phyloP scores from a whole-genome alignment of 768 basidiomycete genomes.

The Kwoniella newhampshirensis region DNA sequence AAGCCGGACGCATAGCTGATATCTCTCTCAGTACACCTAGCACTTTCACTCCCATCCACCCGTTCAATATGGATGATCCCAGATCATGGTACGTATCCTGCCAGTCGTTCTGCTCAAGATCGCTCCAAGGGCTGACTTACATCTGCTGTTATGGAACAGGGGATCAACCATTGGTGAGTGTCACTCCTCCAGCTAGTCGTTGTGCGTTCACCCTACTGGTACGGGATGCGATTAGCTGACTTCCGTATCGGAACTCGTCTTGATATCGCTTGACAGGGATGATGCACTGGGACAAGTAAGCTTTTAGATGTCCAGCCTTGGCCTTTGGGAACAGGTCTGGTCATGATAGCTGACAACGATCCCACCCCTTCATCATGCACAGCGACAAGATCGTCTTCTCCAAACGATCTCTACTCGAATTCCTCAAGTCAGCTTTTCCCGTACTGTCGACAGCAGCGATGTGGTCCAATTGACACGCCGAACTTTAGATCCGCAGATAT shows the following conservation, averaged over 20 bases:
- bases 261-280: conserved; percentile 28
- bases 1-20: neutral
- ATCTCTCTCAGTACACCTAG: conserved; percentile 24
- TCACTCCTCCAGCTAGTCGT: too few relatives aligned
- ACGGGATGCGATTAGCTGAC: too few relatives aligned
- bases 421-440: conserved; percentile 45
- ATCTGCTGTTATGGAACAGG: conserved; percentile 19
- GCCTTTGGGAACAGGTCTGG: too few relatives aligned
- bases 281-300: conserved; percentile 53
- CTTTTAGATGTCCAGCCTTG: too few relatives aligned
- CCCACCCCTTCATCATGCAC: neutral
- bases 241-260: neutral
- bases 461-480: neutral
- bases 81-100: conserved; percentile 41
- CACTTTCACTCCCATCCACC: conserved; percentile 52
- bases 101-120: neutral
- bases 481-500: conserved; percentile 27
- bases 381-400: conserved; percentile 54
- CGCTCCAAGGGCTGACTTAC: too few relatives aligned
- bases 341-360: neutral
- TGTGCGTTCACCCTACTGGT: too few relatives aligned
- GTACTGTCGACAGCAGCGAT: neutral
- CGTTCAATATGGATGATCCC: conserved; percentile 51
- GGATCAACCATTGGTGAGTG: conserved; percentile 42
- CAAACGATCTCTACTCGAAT: conserved; percentile 52